Evolutionary conservation across 108 stramenopile species (phyloP), one percentile per base, ranked within the genome.

Genomic region (Aureococcus anophagefferens): DNA sequence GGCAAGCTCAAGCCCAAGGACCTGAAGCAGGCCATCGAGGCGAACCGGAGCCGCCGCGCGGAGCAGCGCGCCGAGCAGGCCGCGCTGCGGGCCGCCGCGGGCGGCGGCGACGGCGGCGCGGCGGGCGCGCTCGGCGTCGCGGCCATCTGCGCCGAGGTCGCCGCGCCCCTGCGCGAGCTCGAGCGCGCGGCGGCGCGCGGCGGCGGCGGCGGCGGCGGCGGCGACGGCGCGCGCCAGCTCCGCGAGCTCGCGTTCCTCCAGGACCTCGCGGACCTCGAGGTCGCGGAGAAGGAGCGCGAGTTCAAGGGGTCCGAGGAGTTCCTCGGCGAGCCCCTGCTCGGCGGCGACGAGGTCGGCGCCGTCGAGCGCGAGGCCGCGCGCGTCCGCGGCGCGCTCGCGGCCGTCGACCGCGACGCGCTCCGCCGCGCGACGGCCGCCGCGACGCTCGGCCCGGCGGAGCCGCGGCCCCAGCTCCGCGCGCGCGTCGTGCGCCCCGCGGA

Each of bases 1-100:
- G 82, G 81, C 16, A 85, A 85, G 72, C 63, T 83, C 0, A 83
- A 83, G 44, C 82, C 82, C 18, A 81, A 81, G 74, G 84, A 85
- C 64, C 72, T 85, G 37, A 83, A 81, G 81, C 46, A 70, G 30
- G 84, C 82, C 62, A 85, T 83, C 64, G 46, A 78, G 30, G 63
- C 73, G 18, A 72, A 83, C 18, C 77, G 84, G 5, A 70, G 71
- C 7, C 68, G 74, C 14, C 66, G 79, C 34, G 67, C 40, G 46
- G 46, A 35, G 18, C 78, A 79, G 73, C 36, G 63, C 16, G 35
- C 69, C 35, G 81, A 82, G 62, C 81, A 82, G 45, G 74, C 76
- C 63, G 33, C 68, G 64, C 65, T 16, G 33, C 51, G 62, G 29
- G 30, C 62, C n/a, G 72, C 33, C 37, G 9, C 9, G 5, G 33